A percentile compares a stretch with the other conserved stretches of the same genome.
phyloP scores from a whole-genome alignment of 139 green algal species.

The Coccomyxa sp. region DNA sequence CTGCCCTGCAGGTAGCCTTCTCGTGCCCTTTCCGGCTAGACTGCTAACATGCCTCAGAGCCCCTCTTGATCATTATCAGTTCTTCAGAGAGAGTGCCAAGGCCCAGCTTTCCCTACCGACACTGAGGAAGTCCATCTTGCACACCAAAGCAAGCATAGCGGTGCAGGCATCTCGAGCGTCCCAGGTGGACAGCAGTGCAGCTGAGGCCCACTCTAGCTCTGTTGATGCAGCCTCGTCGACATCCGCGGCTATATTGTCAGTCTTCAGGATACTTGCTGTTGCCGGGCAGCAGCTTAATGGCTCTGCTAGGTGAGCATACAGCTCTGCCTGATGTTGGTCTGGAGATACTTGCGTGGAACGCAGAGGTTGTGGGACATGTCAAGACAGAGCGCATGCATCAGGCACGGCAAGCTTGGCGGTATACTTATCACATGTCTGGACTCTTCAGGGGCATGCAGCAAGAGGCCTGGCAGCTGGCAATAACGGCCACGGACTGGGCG shows the following conservation, averaged over 20 bases:
- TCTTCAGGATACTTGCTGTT: background rate
- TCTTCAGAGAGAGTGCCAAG: background rate
- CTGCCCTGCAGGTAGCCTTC: background rate
- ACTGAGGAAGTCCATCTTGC: background rate
- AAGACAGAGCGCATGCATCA: background rate
- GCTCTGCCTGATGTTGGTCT: background rate
- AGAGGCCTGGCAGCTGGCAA: background rate
- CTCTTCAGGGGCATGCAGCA: background rate
- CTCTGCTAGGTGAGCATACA: conserved; percentile 1
- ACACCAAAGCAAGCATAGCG: background rate
- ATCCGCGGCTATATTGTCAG: background rate
- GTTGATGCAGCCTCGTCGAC: background rate
- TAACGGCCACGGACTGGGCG: background rate
- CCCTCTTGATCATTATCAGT: background rate
- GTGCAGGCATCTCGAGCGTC: background rate
- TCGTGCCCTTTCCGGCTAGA: background rate
- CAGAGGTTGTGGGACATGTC: background rate
- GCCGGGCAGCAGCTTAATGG: background rate
- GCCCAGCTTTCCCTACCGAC: background rate
- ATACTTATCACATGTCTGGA: background rate
- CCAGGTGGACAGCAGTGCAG: background rate
- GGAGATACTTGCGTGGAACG: background rate
- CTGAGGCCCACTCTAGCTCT: background rate
- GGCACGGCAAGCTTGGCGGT: background rate
- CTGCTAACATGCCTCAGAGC: background rate